Evolutionary conservation across 2,329 filamentous ascomycete genomes (phyloP), one percentile per base, ranked within the genome.

Genomic region (Ophiocordyceps australis): DNA sequence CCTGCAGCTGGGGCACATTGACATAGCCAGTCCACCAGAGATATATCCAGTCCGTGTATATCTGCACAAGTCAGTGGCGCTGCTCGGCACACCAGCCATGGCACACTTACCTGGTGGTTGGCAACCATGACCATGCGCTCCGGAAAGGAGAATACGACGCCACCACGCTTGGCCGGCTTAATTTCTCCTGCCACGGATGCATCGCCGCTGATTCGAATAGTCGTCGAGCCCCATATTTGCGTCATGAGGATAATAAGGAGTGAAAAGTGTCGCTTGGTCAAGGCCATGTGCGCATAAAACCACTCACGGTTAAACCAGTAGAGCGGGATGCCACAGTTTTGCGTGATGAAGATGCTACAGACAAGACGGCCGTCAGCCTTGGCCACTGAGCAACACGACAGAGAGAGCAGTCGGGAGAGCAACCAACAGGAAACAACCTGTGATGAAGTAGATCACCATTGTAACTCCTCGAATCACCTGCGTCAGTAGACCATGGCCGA

Each of bases 11-110:
- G 30, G 77, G 78, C 3, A 39, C 47, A 41, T 74, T 74, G 15
- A 78, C 81, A 41, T 92, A 92, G n/a, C 74, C 79, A 15, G 82
- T 74, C 82, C 82, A 92, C 82, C 82, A 92, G 7, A 92, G 65
- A 45, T 92, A 92, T 7, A 91, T 52, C 82, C 81, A 92, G 51
- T 92, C 81, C 7, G 81, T 86, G 45, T 92, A 91, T 27, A 91
- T 73, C 65, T 65, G 36, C 14, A 10, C 36, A 42, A 32, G 45
- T 42, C 24, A 28, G 27, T 16, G 20, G 9, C 7, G 17, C 17
- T 17, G 19, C 18, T 12, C 22, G 19, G n/a, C 7, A 7, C 3
- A 7, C 5, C 10, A 13, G 12, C 10, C 11, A 14, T 17, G 9
- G 7, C 18, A 9, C 14, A n/a, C 37, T 29, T 48, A 72, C 65